These are phyloP conservation scores for Daedalea quercina DNA, from an alignment of 768 basidiomycete genomes.

Conservation along the genomic window DNA sequence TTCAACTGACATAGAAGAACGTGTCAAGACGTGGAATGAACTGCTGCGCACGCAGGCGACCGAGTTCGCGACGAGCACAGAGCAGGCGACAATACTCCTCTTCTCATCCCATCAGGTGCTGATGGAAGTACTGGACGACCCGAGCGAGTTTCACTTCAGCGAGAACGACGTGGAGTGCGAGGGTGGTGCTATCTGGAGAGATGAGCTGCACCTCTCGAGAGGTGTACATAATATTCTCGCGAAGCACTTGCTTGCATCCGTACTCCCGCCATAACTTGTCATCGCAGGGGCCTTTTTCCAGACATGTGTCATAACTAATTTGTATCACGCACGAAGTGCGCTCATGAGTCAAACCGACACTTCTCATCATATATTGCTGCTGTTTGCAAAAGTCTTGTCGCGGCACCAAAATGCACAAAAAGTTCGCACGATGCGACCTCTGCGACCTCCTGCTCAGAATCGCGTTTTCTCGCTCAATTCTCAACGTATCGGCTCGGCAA, in stretches of 20 bases:
- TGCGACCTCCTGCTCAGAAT: too few relatives aligned
- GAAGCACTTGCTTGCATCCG: constrained; percentile 4
- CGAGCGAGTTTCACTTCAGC: constrained; percentile 23
- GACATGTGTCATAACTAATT: too few relatives aligned
- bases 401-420: too few relatives aligned
- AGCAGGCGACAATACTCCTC: constrained; percentile 23
- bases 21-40: constrained; percentile 27
- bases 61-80: constrained; percentile 18
- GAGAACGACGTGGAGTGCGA: constrained; percentile 22
- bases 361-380: too few relatives aligned
- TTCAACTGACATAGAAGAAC: constrained; percentile 8
- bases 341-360: too few relatives aligned
- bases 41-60: constrained; percentile 15
- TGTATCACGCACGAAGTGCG: too few relatives aligned
- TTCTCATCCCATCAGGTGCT: constrained; percentile 28
- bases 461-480: too few relatives aligned
- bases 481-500: too few relatives aligned
- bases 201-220: constrained; percentile 30
- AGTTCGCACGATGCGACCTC: too few relatives aligned
- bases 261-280: not conserved
- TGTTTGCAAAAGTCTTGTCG: too few relatives aligned
- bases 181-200: constrained; percentile 32
- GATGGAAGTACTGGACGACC: constrained; percentile 29
- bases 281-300: too few relatives aligned
- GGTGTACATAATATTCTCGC: constrained; percentile 29